phyloP scores from a whole-genome alignment of 2,329 filamentous ascomycete species.

The Botrytis sinoallii region DNA sequence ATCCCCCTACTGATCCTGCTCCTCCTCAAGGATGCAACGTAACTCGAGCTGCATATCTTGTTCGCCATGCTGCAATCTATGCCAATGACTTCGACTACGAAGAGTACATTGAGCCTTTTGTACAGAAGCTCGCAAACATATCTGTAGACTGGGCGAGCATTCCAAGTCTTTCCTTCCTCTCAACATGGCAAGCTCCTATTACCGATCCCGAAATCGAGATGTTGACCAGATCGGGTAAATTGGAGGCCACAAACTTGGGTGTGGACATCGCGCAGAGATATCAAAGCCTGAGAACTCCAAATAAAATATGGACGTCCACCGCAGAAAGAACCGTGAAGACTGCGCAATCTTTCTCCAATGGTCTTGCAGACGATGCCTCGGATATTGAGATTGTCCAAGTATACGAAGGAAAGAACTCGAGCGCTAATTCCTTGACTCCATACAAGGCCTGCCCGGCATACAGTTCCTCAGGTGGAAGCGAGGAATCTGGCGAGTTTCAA shows the following conservation, averaged over 20 bases:
- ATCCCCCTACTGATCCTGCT: constrained; percentile 46
- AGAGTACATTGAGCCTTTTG: constrained; percentile 49
- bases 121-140: constrained; percentile 47
- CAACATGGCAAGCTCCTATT: constrained; percentile 33
- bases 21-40: constrained; percentile 51
- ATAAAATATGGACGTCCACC: constrained; percentile 50
- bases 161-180: constrained; percentile 31
- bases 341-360: constrained; percentile 47
- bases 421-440: constrained; percentile 52
- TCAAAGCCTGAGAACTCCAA: constrained; percentile 42
- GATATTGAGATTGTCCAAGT: constrained; percentile 45
- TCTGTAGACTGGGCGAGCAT: constrained; percentile 46
- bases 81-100: constrained; percentile 53
- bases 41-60: constrained; percentile 47
- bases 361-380: constrained; percentile 44
- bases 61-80: constrained; percentile 50
- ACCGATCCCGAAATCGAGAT: constrained; percentile 32
- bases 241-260: constrained; percentile 32
- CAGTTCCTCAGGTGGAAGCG: constrained; percentile 47
- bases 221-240: constrained; percentile 31
- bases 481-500: constrained; percentile 43
- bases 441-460: constrained; percentile 53
- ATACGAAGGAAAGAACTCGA: constrained; percentile 46
- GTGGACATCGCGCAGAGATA: constrained; percentile 35
- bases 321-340: constrained; percentile 50